phyloP scores from a whole-genome alignment of 2,329 filamentous ascomycete species.

The Sporothrix curviconia region DNA sequence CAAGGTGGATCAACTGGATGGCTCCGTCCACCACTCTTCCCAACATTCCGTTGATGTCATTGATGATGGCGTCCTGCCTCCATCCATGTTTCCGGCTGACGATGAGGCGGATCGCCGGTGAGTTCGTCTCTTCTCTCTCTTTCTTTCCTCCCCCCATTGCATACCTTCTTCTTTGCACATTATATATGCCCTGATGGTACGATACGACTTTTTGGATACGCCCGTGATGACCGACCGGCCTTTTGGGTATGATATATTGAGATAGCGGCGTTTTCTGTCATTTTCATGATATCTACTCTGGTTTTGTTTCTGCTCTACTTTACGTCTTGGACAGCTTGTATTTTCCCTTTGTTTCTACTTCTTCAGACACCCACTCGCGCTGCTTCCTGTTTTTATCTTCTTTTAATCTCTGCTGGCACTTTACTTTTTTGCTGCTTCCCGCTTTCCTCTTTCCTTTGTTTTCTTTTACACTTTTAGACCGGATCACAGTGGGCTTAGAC shows the following conservation, averaged over 20 bases:
- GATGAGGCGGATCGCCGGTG: no score
- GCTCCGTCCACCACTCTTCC: no score
- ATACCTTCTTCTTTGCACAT: not conserved
- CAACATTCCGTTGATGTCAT: not conserved
- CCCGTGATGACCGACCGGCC: not conserved
- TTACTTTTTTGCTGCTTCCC: not conserved
- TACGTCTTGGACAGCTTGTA: not conserved
- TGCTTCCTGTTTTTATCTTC: not conserved
- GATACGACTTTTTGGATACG: no score
- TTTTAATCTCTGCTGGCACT: not conserved
- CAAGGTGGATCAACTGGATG: no score
- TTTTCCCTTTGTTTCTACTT: not conserved
- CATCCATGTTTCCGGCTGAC: constrained; percentile 8
- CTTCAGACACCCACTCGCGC: not conserved
- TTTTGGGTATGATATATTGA: not conserved
- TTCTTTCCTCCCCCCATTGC: not conserved
- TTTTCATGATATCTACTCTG: not conserved
- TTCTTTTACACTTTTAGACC: not conserved
- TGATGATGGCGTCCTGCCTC: not conserved
- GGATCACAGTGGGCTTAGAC: constrained; percentile 1
- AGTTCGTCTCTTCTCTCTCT: not conserved
- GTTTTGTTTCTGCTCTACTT: not conserved
- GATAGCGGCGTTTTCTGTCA: not conserved
- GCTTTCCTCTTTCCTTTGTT: not conserved
- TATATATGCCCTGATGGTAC: not conserved